A percentile compares a stretch with the other conserved stretches of the same genome.
Evolutionary conservation across 192 early-diverging fungal genomes (phyloP).

Genomic region (Rhizophagus clarus): DNA sequence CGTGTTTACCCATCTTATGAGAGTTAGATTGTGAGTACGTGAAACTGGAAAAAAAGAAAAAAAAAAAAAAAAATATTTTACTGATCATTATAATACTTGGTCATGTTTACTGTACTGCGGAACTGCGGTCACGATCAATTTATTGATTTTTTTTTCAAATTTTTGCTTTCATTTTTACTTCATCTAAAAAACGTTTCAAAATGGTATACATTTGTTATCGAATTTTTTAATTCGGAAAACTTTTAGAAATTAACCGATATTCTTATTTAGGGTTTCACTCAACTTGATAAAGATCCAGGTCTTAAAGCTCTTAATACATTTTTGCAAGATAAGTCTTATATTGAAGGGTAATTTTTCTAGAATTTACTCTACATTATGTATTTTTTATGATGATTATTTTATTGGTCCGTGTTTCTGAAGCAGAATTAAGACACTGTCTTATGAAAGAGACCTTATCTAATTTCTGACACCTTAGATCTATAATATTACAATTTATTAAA

Average conservation of each 20-base stretch:
- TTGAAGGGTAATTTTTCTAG: conserved; percentile 22
- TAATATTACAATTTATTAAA: neutral
- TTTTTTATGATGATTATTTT: conserved; percentile 24
- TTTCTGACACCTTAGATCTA: conserved; percentile 1
- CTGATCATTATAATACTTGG: no score
- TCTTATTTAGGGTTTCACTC: conserved; percentile 23
- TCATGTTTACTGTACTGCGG: no score
- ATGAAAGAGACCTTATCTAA: conserved; percentile 21
- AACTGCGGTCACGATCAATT: no score
- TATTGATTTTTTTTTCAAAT: no score
- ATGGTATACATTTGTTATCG: no score
- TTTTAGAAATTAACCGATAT: neutral
- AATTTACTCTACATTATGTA: neutral
- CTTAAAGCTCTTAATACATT: conserved; percentile 23
- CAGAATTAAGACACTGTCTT: conserved; percentile 21
- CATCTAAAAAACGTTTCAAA: no score
- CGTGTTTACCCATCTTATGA: conserved; percentile 56
- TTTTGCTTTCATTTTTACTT: no score
- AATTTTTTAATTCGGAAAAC: no score
- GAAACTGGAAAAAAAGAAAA: no score
- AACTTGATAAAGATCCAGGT: conserved; percentile 25
- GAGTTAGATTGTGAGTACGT: neutral
- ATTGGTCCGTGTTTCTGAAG: conserved; percentile 36
- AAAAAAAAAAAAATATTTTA: no score
- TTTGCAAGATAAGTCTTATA: conserved; percentile 31